Percentiles rank a stretch among this genome's conserved stretches.
Evolutionary conservation across 2,329 filamentous ascomycete species (phyloP).

Genomic region (Penicillium sp.): DNA sequence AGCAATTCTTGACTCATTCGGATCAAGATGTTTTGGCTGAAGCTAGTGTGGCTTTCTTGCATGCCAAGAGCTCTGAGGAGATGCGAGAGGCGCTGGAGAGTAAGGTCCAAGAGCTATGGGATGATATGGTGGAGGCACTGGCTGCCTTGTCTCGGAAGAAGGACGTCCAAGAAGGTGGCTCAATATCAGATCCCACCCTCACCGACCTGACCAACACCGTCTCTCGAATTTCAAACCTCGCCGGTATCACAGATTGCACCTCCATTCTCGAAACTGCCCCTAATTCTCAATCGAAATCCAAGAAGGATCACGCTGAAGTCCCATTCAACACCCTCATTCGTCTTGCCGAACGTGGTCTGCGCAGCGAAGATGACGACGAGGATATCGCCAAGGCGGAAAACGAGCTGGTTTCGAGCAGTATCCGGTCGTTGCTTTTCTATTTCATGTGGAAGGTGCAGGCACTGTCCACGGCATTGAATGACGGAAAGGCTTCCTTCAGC

Average conservation of each 20-base stretch:
- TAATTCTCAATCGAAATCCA: conserved; percentile 37
- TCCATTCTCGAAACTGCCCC: conserved; percentile 66
- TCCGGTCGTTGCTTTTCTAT: conserved; percentile 78
- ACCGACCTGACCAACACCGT: conserved; percentile 71
- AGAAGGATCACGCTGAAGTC: conserved; percentile 41
- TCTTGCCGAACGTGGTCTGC: conserved; percentile 71
- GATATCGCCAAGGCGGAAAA: conserved; percentile 76
- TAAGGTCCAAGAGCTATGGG: conserved; percentile 82
- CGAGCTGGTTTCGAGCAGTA: conserved; percentile 71
- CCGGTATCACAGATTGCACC: conserved; percentile 74
- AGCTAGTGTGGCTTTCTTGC: conserved; percentile 76
- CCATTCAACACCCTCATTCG: conserved; percentile 67
- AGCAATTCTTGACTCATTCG: conserved; percentile 90
- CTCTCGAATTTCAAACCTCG: conserved; percentile 76
- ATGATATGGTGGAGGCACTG: conserved; percentile 73
- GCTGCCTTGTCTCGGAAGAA: conserved; percentile 68
- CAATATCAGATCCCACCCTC: conserved; percentile 64
- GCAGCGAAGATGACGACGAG: conserved; percentile 61
- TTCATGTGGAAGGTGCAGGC: conserved; percentile 88
- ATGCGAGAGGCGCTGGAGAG: conserved; percentile 80
- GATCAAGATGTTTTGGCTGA: conserved; percentile 82
- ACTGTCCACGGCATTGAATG: conserved; percentile 55
- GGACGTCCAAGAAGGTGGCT: conserved; percentile 69
- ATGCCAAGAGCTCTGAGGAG: conserved; percentile 83
- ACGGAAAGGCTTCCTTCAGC: conserved; percentile 58